phyloP scores from a whole-genome alignment of 2,329 filamentous ascomycete genomes.

The Xylaria sp. region DNA sequence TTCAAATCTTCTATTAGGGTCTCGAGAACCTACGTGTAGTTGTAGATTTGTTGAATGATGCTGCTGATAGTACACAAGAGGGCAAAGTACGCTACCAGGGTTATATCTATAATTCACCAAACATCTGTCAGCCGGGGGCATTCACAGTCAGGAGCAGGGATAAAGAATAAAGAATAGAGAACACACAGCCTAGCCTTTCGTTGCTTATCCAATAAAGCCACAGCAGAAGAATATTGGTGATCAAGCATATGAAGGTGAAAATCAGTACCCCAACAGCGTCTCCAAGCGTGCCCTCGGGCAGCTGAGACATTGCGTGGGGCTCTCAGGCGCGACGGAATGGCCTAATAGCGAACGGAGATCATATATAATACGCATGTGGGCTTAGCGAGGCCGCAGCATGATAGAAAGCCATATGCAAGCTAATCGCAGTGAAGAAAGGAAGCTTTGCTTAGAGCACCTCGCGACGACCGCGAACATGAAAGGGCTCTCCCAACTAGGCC shows the following conservation, averaged over 20 bases:
- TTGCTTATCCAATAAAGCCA: constrained; percentile 42
- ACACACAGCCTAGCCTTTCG: constrained; percentile 39
- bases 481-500: not conserved
- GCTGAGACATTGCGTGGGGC: constrained; percentile 37
- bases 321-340: constrained; percentile 5
- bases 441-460: not conserved
- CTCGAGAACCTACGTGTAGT: constrained; percentile 37
- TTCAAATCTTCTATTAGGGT: not conserved
- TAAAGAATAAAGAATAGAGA: not conserved
- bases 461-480: not conserved
- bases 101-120: constrained; percentile 32
- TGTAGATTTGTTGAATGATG: constrained; percentile 44
- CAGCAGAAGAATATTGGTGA: constrained; percentile 39
- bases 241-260: constrained; percentile 41
- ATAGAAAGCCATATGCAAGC: not conserved
- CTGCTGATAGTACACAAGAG: constrained; percentile 39
- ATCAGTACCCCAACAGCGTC: constrained; percentile 41
- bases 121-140: constrained; percentile 14
- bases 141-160: not conserved
- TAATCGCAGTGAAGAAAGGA: not conserved
- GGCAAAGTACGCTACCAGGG: constrained; percentile 42
- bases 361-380: not conserved
- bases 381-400: not conserved
- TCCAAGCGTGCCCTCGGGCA: constrained; percentile 42
- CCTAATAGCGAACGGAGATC: not conserved